Percentiles rank a stretch among this genome's conserved stretches.
These are phyloP conservation scores for Fusarium sp. DNA, from an alignment of 2,329 filamentous ascomycete genomes.

Conservation along the genomic window DNA sequence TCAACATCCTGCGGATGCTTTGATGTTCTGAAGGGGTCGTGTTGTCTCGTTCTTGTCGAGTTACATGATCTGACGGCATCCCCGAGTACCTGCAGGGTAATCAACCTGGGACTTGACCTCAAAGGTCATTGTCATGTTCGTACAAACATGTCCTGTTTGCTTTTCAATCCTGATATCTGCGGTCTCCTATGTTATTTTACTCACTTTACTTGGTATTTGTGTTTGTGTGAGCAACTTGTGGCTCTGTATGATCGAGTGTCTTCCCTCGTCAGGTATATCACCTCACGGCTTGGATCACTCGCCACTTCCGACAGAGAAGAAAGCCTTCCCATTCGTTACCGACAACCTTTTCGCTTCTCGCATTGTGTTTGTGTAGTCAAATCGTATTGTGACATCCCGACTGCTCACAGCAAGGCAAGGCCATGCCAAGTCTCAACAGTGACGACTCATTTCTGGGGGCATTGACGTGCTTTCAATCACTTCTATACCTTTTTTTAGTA, in stretches of 20 bases:
- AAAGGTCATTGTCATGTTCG: neutral
- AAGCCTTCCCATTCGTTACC: neutral
- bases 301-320: neutral
- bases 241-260: neutral
- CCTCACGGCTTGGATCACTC: neutral
- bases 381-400: neutral
- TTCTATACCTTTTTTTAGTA: neutral
- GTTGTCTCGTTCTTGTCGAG: neutral
- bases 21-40: neutral
- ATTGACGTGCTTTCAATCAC: neutral
- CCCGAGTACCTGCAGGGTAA: neutral
- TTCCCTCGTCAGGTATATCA: neutral
- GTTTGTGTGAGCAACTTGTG: neutral
- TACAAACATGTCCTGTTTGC: neutral
- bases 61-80: neutral
- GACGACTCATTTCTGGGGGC: neutral
- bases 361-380: too few relatives aligned
- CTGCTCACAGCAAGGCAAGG: neutral
- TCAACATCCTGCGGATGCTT: neutral
- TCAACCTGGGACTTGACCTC: neutral
- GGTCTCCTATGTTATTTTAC: fast-evolving
- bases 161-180: too few relatives aligned
- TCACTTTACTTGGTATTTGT: neutral
- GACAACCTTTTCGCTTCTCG: neutral
- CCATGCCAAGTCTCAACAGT: neutral